Evolutionary conservation across 257 asterid genomes (phyloP), one percentile per base, ranked within the genome.

Genomic region (Jaltomata sinuosa): DNA sequence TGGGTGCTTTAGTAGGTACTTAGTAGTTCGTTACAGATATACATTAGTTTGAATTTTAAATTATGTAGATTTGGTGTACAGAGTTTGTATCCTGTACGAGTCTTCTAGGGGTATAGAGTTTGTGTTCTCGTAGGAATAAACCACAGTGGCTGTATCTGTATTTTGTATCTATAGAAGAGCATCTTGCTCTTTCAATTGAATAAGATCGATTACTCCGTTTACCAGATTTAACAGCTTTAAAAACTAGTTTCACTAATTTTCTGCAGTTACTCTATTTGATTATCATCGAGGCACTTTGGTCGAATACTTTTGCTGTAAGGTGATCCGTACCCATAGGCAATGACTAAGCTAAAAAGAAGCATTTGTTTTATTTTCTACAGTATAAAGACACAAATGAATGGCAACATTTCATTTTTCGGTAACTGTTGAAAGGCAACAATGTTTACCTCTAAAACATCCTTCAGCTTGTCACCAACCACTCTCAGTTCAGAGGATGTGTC

Each of bases 401-500:
- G 18, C 11, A 21, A 61, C 38, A 6, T 36, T 57, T 55, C 4
- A 11, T 80, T 3, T 32, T 32, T 9, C 14, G n/a, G 47, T 12
- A 18, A 59, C 22, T 27, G 76, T 22, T 7, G 22, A 82, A 65
- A 61, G 32, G 69, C 25, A 55, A 62, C 27, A 80, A 49, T 83
- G n/a, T 47, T 31, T 91, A 94, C 97, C 97, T 92, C 97, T 54
- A 94, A 85, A 62, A 88, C 71, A 38, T 85, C 93, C 90, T 89
- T 94, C 74, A 96, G 85, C 89, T 90, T 92, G 27, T 87, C 86
- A 34, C 91, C 90, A 45, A 96, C 99, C 42, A 89, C 93, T 83
- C 80, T 90, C 85, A 96, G 90, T 89, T 96, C 98, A 38, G 95
- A 47, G 10, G 98, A 88, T 9, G 91, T 86, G 84, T 96, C 99